These are phyloP conservation scores for Fusarium proliferatum DNA, from an alignment of 2,329 filamentous ascomycete genomes.

Conservation along the genomic window DNA sequence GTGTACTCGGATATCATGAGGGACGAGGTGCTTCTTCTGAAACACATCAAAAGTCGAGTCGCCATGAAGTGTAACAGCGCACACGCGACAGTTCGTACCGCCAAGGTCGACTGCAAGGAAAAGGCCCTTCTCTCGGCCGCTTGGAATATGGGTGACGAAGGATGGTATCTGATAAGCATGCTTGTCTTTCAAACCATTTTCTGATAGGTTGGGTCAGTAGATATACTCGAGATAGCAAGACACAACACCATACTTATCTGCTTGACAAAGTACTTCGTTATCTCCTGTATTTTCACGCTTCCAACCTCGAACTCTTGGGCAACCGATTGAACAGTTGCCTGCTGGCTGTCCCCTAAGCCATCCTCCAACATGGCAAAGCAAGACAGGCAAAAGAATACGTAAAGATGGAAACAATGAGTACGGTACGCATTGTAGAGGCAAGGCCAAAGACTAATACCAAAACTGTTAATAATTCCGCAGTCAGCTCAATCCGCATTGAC, in stretches of 20 bases:
- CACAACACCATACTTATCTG: conserved; percentile 6
- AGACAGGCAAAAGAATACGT: background rate
- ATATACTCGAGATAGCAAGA: background rate
- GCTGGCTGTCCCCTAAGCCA: background rate
- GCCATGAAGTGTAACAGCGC: conserved; percentile 2
- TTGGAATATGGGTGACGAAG: conserved; percentile 14
- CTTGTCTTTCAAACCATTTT: conserved; percentile 15
- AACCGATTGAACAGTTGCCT: background rate
- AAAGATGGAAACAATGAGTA: background rate
- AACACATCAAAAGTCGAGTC: conserved; percentile 10
- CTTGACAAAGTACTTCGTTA: background rate
- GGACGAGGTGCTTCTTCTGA: background rate
- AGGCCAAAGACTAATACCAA: conserved; percentile 12
- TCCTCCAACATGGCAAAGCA: background rate
- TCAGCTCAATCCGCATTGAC: background rate
- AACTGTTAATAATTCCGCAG: conserved; percentile 1
- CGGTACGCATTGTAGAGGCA: background rate
- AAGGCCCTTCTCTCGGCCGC: conserved; percentile 8
- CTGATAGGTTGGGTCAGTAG: conserved; percentile 9
- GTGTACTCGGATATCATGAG: background rate
- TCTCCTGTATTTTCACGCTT: background rate
- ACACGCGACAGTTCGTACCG: conserved; percentile 4
- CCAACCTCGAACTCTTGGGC: background rate
- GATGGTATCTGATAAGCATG: conserved; percentile 27
- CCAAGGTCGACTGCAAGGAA: conserved; percentile 6